These are phyloP conservation scores for Hanseniaspora lachancei DNA, from an alignment of 805 yeast genomes.

Conservation along the genomic window DNA sequence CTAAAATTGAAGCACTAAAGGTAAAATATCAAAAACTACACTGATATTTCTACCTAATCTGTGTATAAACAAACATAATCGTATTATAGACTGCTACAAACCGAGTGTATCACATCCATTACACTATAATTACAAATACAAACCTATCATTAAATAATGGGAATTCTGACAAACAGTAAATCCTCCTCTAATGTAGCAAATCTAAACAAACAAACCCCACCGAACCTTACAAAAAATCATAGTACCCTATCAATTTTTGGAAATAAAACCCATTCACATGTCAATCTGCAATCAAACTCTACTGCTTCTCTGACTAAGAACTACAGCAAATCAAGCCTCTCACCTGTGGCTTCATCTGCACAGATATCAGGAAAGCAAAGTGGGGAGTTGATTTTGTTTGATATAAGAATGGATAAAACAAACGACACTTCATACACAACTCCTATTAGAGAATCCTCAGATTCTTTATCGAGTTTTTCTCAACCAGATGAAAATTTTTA, in stretches of 20 bases:
- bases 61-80: no score
- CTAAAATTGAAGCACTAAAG: no score
- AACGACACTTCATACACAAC: slow-evolving; percentile 11
- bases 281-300: neutral
- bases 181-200: neutral
- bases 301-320: neutral
- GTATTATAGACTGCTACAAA: no score
- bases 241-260: neutral
- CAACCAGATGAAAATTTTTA: slow-evolving; percentile 1
- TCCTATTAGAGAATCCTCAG: slow-evolving; percentile 30
- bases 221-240: neutral
- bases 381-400: slow-evolving; percentile 29
- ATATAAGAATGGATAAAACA: slow-evolving; percentile 43
- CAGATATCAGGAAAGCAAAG: slow-evolving; percentile 19
- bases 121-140: slow-evolving; percentile 19
- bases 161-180: neutral
- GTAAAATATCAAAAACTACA: no score
- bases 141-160: neutral
- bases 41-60: no score
- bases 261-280: neutral
- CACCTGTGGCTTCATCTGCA: slow-evolving; percentile 17
- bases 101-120: neutral
- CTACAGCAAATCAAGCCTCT: neutral
- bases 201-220: neutral
- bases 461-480: neutral